Evolutionary conservation across 1,284 basidiomycete species (phyloP).

Genomic region (Malassezia equina): DNA sequence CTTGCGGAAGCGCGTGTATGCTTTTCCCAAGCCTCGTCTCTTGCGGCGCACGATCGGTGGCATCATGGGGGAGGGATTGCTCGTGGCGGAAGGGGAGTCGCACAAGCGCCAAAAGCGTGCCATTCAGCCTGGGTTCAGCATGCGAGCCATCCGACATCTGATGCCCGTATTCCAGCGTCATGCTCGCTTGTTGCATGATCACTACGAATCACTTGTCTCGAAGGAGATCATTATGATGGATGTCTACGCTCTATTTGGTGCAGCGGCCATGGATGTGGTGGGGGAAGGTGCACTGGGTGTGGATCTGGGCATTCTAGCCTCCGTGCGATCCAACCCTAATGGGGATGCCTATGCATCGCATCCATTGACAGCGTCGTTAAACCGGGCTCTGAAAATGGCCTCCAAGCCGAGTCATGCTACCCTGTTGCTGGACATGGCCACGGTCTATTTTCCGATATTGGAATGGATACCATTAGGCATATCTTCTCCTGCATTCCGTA

Average conservation of each 20-base stretch:
- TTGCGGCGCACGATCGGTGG: conserved; percentile 22
- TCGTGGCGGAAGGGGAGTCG: conserved; percentile 36
- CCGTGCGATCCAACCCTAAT: neutral
- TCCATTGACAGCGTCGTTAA: conserved; percentile 7
- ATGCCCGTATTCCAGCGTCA: conserved; percentile 30
- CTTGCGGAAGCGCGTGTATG: conserved; percentile 19
- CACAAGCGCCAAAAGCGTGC: conserved; percentile 38
- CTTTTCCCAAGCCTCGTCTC: conserved; percentile 33
- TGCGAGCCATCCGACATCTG: conserved; percentile 30
- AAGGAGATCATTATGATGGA: conserved; percentile 3
- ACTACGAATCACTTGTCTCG: conserved; percentile 8
- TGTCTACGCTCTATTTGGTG: conserved; percentile 1
- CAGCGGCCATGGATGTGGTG: conserved; percentile 13
- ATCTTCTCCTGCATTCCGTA: conserved; percentile 2
- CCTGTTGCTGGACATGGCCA: conserved; percentile 5
- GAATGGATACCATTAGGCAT: conserved; percentile 9
- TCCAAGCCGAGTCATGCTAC: neutral
- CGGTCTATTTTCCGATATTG: conserved; percentile 10
- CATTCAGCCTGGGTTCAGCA: conserved; percentile 37
- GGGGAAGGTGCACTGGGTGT: conserved; percentile 15
- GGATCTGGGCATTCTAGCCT: conserved; percentile 8
- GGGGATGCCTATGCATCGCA: conserved; percentile 1
- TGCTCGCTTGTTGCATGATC: conserved; percentile 15
- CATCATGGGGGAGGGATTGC: conserved; percentile 38
- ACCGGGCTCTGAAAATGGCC: conserved; percentile 11